phyloP scores from a whole-genome alignment of 805 yeast species.

The Barnettozyma siamensis region DNA sequence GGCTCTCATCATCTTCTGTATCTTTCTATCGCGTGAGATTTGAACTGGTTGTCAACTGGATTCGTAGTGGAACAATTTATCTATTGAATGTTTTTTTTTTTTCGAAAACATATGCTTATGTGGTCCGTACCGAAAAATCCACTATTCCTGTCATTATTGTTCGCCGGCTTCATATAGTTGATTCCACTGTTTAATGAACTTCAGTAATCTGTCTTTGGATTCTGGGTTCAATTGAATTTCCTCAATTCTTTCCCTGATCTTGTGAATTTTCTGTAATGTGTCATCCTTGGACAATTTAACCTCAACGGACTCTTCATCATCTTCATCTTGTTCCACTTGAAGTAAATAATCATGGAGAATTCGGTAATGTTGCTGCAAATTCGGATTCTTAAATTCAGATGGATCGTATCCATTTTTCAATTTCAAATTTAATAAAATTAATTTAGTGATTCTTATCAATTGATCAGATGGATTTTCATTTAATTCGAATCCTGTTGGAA shows the following conservation, averaged over 20 bases:
- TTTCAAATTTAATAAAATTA: slow-evolving; percentile 31
- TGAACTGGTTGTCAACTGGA: too few species aligned
- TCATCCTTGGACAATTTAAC: slow-evolving; percentile 28
- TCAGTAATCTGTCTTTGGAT: slow-evolving; percentile 18
- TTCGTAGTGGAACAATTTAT: not conserved
- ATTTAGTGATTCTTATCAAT: slow-evolving; percentile 18
- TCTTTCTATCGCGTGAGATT: too few species aligned
- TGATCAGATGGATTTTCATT: slow-evolving; percentile 7
- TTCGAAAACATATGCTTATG: not conserved
- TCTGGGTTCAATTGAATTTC: slow-evolving; percentile 20
- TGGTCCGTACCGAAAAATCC: not conserved
- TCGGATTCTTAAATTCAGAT: slow-evolving; percentile 55
- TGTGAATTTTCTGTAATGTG: slow-evolving; percentile 26
- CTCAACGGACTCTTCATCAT: slow-evolving; percentile 7
- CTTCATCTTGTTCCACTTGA: slow-evolving; percentile 38
- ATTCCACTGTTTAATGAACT: slow-evolving; percentile 30
- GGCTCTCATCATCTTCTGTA: slow-evolving; percentile 36
- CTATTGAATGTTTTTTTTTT: not conserved
- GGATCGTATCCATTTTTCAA: slow-evolving; percentile 51
- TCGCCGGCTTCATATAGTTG: slow-evolving; percentile 19
- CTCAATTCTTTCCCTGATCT: slow-evolving; percentile 26
- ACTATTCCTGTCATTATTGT: not conserved
- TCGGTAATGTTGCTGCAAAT: slow-evolving; percentile 59
- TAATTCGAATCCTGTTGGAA: slow-evolving; percentile 39
- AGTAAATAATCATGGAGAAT: slow-evolving; percentile 59